Percentiles rank a stretch among this genome's conserved stretches.
These are phyloP conservation scores for Tagetes erecta DNA, from an alignment of 129 eudicot genomes.

Conservation along the genomic window DNA sequence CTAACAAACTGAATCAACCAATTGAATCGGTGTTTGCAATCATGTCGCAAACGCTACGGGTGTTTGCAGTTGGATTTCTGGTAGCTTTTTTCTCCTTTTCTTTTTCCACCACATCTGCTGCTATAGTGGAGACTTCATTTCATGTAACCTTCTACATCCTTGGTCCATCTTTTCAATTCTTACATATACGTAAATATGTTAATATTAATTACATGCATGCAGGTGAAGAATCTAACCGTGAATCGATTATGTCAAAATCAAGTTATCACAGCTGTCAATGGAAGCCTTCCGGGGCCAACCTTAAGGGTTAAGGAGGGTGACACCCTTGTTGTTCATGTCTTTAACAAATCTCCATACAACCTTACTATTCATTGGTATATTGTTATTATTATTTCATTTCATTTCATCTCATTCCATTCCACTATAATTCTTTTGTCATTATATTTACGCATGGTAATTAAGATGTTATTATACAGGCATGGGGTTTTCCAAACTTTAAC, in stretches of 20 bases:
- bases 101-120: conserved; percentile 19
- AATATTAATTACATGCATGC: background rate
- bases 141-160: background rate
- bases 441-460: background rate
- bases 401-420: no score
- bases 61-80: conserved; percentile 11
- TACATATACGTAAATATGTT: no score
- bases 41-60: background rate
- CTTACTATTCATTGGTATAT: conserved; percentile 76
- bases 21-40: background rate
- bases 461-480: conserved; percentile 50
- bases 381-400: no score
- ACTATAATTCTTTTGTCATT: background rate
- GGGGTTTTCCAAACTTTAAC: conserved; percentile 64
- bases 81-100: conserved; percentile 19
- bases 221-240: conserved; percentile 66
- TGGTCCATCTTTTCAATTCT: no score
- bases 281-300: conserved; percentile 83
- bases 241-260: conserved; percentile 48
- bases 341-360: conserved; percentile 72
- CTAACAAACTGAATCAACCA: background rate
- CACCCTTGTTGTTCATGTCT: conserved; percentile 65
- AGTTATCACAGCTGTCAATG: conserved; percentile 70
- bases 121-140: conserved; percentile 34
- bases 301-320: conserved; percentile 70